These are phyloP conservation scores for Amyloporia xantha DNA, from an alignment of 768 basidiomycete genomes.

Conservation along the genomic window DNA sequence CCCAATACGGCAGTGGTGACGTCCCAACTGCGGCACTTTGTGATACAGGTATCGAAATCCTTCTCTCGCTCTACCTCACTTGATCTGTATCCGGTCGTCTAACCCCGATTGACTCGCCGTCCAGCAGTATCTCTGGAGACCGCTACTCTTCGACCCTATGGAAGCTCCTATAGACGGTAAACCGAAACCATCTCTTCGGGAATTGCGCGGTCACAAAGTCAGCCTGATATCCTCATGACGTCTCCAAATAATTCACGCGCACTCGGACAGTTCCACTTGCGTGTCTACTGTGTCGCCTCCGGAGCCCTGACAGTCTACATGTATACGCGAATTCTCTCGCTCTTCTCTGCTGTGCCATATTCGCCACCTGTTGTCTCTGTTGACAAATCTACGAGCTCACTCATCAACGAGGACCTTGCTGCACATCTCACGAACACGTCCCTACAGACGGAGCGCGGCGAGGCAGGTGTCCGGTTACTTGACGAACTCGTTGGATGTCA, in stretches of 20 bases:
- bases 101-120: too few species aligned
- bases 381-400: slow-evolving; percentile 14
- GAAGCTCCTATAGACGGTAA: slow-evolving; percentile 31
- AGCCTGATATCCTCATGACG: slow-evolving; percentile 13
- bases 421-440: slow-evolving; percentile 93
- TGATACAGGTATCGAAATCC: slow-evolving; percentile 96
- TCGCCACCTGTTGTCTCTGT: slow-evolving; percentile 30
- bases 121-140: slow-evolving; percentile 81
- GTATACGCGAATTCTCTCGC: slow-evolving; percentile 74
- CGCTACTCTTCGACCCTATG: slow-evolving; percentile 70
- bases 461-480: slow-evolving; percentile 69
- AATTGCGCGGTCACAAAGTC: slow-evolving; percentile 55
- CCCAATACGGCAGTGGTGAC: slow-evolving; percentile 56
- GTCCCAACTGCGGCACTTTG: slow-evolving; percentile 91
- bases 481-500: slow-evolving; percentile 70
- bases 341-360: slow-evolving; percentile 82
- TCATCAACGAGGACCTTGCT: slow-evolving; percentile 39
- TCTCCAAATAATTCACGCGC: slow-evolving; percentile 8
- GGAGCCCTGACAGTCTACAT: slow-evolving; percentile 78
- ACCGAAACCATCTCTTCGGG: slow-evolving; percentile 8
- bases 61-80: slow-evolving; percentile 11
- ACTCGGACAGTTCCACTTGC: slow-evolving; percentile 74
- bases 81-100: slow-evolving; percentile 1
- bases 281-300: slow-evolving; percentile 78
- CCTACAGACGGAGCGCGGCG: slow-evolving; percentile 61